Evolutionary conservation across 805 yeast species (phyloP).

Genomic region (Candida peoriensis): DNA sequence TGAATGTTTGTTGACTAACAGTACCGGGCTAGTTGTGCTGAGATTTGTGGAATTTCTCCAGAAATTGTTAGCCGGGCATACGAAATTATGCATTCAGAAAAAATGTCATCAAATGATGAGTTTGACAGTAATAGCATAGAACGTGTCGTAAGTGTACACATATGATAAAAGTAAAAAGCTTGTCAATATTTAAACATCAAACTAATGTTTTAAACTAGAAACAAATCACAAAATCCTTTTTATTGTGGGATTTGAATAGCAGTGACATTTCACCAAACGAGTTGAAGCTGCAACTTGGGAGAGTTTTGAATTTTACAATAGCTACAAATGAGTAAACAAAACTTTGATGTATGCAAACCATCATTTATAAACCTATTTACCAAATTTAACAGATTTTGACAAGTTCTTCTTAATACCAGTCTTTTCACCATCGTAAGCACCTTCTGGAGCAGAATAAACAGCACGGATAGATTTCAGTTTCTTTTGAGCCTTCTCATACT

Average conservation of each 20-base stretch:
- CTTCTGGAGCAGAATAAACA: conserved; percentile 70
- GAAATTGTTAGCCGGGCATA: conserved; percentile 30
- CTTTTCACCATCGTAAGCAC: conserved; percentile 88
- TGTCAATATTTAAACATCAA: too few species aligned
- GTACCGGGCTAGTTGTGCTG: conserved; percentile 29
- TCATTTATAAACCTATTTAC: too few species aligned
- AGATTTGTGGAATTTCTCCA: conserved; percentile 29
- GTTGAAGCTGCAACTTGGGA: neutral
- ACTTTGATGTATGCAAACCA: too few species aligned
- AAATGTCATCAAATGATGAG: conserved; percentile 7
- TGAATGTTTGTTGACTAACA: neutral
- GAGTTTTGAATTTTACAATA: too few species aligned
- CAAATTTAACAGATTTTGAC: conserved; percentile 78
- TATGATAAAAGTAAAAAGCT: too few species aligned
- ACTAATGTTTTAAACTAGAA: conserved; percentile 3
- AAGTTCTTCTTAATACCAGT: conserved; percentile 96
- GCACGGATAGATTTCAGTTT: conserved; percentile 86
- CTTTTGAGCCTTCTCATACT: conserved; percentile 92
- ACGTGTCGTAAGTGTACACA: conserved; percentile 4
- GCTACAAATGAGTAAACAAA: too few species aligned
- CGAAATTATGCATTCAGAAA: conserved; percentile 17
- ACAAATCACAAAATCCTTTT: conserved; percentile 12
- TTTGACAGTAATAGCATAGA: neutral
- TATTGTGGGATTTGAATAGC: conserved; percentile 18
- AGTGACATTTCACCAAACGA: conserved; percentile 1